Evolutionary conservation across 129 eudicot species (phyloP).

Genomic region (Centaurea solstitialis): DNA sequence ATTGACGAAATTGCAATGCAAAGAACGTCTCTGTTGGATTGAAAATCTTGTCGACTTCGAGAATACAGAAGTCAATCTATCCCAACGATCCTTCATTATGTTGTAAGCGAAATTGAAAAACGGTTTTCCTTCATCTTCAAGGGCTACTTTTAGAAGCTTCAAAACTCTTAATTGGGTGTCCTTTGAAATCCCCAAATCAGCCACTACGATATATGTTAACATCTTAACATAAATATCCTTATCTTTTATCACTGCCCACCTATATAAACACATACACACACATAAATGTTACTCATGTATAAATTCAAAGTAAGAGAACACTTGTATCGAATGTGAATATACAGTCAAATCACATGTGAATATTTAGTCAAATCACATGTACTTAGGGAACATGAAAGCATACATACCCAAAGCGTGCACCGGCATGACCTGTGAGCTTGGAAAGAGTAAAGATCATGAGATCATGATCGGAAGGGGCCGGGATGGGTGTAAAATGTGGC

Average conservation of each 20-base stretch:
- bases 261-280: constrained; percentile 7
- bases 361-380: no score
- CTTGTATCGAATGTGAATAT: neutral
- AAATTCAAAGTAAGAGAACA: neutral
- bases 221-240: constrained; percentile 51
- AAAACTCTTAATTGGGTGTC: constrained; percentile 71
- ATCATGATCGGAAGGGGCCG: no score
- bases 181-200: constrained; percentile 56
- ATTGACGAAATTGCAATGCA: constrained; percentile 53
- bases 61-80: constrained; percentile 34
- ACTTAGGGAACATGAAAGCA: neutral
- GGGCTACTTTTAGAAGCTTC: constrained; percentile 58
- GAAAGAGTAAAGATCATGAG: no score
- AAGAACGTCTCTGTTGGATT: constrained; percentile 55
- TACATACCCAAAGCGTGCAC: constrained; percentile 61
- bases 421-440: no score
- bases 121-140: constrained; percentile 45
- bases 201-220: constrained; percentile 22
- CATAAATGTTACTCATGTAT: neutral
- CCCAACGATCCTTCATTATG: constrained; percentile 68
- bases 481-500: no score
- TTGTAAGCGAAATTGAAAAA: constrained; percentile 46
- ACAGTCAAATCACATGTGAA: neutral
- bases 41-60: constrained; percentile 57
- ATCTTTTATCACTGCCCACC: constrained; percentile 86